Conservation (phyloP, 495 filamentous ascomycete genomes). For the Neurospora sp. region DNA sequence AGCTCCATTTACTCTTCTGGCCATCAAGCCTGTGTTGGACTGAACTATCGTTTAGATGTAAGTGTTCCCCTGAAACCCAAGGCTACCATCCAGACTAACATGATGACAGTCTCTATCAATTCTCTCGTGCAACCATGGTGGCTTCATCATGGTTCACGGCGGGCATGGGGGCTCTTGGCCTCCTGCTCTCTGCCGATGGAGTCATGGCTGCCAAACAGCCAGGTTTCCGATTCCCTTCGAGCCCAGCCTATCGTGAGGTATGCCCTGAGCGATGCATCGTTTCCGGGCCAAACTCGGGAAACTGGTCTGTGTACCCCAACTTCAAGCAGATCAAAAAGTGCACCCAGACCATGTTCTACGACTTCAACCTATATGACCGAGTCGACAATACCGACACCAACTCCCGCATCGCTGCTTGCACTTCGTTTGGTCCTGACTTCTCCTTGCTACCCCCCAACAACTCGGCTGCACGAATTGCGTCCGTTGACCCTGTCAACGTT, state of each 20-base stretch:
- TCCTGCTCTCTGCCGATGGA: not conserved
- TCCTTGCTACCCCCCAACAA: not conserved
- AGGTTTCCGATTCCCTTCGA: not conserved
- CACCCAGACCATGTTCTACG: conserved; percentile 20
- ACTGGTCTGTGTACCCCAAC: conserved; percentile 26
- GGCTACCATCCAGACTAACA: not conserved
- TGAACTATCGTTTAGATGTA: not conserved
- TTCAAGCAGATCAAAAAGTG: conserved; percentile 16
- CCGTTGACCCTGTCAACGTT: not conserved
- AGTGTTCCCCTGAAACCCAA: not conserved
- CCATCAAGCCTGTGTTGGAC: not conserved
- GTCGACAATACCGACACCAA: conserved; percentile 18
- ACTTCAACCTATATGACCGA: conserved; percentile 21
- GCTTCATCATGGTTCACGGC: not conserved
- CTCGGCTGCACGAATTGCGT: not conserved
- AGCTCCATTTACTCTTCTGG: not conserved
- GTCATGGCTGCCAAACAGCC: not conserved
- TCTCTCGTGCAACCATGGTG: not conserved
- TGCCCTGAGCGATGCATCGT: conserved; percentile 24
- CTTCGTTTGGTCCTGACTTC: conserved; percentile 14
- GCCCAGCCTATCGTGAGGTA: not conserved
- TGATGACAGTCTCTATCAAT: not conserved
- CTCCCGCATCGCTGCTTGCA: conserved; percentile 25
- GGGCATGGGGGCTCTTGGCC: not conserved
- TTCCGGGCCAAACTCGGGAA: conserved; percentile 19